A percentile compares a stretch with the other conserved stretches of the same genome.
phyloP scores from a whole-genome alignment of 495 filamentous ascomycete genomes.

The Geopyxis carbonaria region DNA sequence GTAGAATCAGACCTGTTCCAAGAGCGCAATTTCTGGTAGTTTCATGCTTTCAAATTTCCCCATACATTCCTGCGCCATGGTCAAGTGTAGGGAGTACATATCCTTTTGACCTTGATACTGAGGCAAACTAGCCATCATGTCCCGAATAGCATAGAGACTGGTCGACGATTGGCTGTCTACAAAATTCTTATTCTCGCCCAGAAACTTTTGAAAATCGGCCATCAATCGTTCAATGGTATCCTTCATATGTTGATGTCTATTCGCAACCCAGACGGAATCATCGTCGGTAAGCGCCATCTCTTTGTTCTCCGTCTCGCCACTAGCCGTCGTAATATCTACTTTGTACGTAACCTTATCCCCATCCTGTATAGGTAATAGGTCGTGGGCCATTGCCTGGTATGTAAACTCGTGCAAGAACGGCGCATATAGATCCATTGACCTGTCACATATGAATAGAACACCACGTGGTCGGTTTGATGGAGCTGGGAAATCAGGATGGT shows the following conservation, averaged over 20 bases:
- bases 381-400: slow-evolving; percentile 94
- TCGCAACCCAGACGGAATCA: slow-evolving; percentile 84
- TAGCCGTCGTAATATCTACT: slow-evolving; percentile 37
- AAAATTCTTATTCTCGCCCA: slow-evolving; percentile 70
- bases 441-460: slow-evolving; percentile 70
- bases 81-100: slow-evolving; percentile 83
- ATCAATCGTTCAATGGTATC: slow-evolving; percentile 89
- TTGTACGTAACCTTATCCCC: slow-evolving; percentile 67
- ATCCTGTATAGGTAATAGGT: slow-evolving; percentile 73
- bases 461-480: slow-evolving; percentile 64
- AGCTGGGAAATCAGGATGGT: slow-evolving; percentile 67
- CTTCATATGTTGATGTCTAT: slow-evolving; percentile 91
- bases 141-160: slow-evolving; percentile 79
- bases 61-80: slow-evolving; percentile 98
- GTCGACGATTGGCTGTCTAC: slow-evolving; percentile 40
- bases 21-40: slow-evolving; percentile 65
- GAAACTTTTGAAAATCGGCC: slow-evolving; percentile 78
- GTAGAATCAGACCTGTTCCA: slow-evolving; percentile 44
- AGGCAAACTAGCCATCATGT: slow-evolving; percentile 87
- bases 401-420: slow-evolving; percentile 92
- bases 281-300: slow-evolving; percentile 80
- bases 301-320: slow-evolving; percentile 69
- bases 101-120: slow-evolving; percentile 92
- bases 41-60: slow-evolving; percentile 70
- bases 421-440: slow-evolving; percentile 76